A percentile compares a stretch with the other conserved stretches of the same genome.
Conservation (phyloP, 306 rosid species). For the Geum urbanum region DNA sequence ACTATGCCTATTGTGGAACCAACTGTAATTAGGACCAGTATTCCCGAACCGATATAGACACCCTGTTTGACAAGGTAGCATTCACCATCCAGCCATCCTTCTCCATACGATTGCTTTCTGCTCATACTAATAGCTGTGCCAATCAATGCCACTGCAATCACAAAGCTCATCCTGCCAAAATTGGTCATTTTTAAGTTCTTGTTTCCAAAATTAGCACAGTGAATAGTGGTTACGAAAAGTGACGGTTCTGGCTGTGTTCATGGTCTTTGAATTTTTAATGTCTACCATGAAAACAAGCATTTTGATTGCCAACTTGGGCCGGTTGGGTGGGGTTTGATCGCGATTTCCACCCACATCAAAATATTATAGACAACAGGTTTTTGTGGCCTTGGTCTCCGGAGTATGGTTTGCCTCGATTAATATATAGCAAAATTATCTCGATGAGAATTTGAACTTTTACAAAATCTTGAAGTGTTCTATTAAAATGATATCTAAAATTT, state of each 20-base stretch:
- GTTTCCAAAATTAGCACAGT: not conserved
- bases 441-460: too few relatives aligned
- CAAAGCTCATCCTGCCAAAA: slow-evolving; percentile 68
- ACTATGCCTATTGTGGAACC: slow-evolving; percentile 46
- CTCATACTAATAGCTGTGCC: slow-evolving; percentile 70
- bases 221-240: not conserved
- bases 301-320: not conserved
- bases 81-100: slow-evolving; percentile 83
- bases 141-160: slow-evolving; percentile 44
- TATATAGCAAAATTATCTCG: too few relatives aligned
- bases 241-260: slow-evolving; percentile 23
- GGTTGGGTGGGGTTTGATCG: not conserved
- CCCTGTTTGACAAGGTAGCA: slow-evolving; percentile 70
- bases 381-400: not conserved
- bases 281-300: not conserved
- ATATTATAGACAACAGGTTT: not conserved
- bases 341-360: not conserved
- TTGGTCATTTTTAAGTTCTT: not conserved
- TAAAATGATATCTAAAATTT: too few relatives aligned
- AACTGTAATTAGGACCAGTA: slow-evolving; percentile 40
- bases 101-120: slow-evolving; percentile 56
- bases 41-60: slow-evolving; percentile 49
- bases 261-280: not conserved
- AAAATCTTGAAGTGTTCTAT: too few relatives aligned
- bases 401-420: not conserved